Evolutionary conservation across 306 rosid genomes (phyloP).

Genomic region (Arachis hypogaea): DNA sequence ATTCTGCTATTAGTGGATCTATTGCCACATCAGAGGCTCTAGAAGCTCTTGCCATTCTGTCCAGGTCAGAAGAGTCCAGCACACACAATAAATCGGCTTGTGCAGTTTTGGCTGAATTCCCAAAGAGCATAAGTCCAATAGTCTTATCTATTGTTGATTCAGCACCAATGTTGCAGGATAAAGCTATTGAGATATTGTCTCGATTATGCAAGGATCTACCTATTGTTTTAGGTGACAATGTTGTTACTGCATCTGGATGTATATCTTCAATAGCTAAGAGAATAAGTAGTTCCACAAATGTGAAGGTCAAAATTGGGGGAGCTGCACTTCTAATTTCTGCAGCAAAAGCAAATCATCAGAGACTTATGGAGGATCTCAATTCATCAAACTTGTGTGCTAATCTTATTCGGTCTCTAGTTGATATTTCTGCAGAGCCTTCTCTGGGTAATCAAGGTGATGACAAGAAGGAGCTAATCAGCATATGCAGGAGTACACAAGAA

Average conservation of each 20-base stretch:
- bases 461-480: conserved; percentile 66
- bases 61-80: conserved; percentile 65
- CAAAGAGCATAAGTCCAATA: conserved; percentile 78
- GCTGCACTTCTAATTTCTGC: conserved; percentile 88
- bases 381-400: conserved; percentile 56
- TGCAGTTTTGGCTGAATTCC: conserved; percentile 87
- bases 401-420: conserved; percentile 85
- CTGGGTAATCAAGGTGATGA: conserved; percentile 48
- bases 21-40: conserved; percentile 77
- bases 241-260: conserved; percentile 73
- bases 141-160: conserved; percentile 78
- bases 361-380: conserved; percentile 78
- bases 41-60: conserved; percentile 90
- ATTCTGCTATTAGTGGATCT: conserved; percentile 71
- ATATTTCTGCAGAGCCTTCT: conserved; percentile 54
- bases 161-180: conserved; percentile 77
- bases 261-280: conserved; percentile 77
- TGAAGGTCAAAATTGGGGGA: conserved; percentile 83
- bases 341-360: conserved; percentile 75
- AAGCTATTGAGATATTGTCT: conserved; percentile 86
- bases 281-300: conserved; percentile 69
- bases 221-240: conserved; percentile 68
- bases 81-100: conserved; percentile 77
- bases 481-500: conserved; percentile 63
- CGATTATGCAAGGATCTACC: conserved; percentile 85